Evolutionary conservation across 441 rosid species (phyloP), one percentile per base, ranked within the genome.

Genomic region (Mallotus japonicus): DNA sequence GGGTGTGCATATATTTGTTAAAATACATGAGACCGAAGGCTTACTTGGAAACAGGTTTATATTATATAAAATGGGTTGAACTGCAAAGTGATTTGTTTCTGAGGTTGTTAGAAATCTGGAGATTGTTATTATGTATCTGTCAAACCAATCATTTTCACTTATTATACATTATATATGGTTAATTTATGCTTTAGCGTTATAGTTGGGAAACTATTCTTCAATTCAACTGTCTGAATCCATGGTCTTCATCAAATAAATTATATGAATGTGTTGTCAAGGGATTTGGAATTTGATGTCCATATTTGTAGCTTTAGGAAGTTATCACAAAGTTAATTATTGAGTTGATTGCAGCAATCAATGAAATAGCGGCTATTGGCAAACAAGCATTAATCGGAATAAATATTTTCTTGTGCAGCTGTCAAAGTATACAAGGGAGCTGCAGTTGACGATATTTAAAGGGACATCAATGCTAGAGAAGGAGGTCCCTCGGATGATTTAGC

Each of bases 401-500:
- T 60, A 34, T 2, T 47, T 34, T 50, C 24, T 71, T 15, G 54
- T 9, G 75, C 91, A 95, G 99, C 55, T 91, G 85, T 82, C 61
- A 65, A 78, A 80, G 77, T 89, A 87, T 85, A 87, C 90, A 77
- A 86, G 79, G 75, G 87, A 90, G 73, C 77, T 85, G 69, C 96
- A 89, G 83, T 86, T 95, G 53, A 93, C 98, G 4, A 84, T 95
- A 61, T 93, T 93, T 73, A 87, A 87, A 74, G 98, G 96, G 70
- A 95, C 97, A 46, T 83, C 90, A 50, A 86, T 93, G 91, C 82
- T 95, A 54, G 97, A 93, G 86, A 95, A 90, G 84, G 85, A 86
- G 81, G 90, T 95, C 67, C 87, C 80, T 60, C 65, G 1, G 78
- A 62, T 37, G 53, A 44, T 32, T 44, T 37, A 37, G 40, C 40